Conservation (phyloP, 768 basidiomycete species). For the Botryobasidium botryosum region DNA sequence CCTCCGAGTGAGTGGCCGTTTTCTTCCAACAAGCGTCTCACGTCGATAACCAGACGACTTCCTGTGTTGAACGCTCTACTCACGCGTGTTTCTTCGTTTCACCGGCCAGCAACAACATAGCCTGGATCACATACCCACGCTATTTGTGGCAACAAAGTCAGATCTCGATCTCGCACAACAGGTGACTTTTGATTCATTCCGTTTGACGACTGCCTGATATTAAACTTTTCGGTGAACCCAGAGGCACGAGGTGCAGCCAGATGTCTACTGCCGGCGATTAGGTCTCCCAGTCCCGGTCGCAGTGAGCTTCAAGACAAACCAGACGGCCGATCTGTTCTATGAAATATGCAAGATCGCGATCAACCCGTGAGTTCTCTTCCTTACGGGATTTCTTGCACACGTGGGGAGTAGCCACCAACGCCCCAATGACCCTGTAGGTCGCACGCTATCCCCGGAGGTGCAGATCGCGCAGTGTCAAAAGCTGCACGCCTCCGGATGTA, state of each 20-base stretch:
- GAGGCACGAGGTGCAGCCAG: conserved; percentile 97
- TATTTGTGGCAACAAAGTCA: conserved; percentile 98
- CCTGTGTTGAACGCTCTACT: neutral
- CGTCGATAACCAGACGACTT: neutral
- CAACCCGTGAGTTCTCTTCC: conserved; percentile 49
- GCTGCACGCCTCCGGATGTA: conserved; percentile 54
- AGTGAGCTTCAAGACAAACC: conserved; percentile 75
- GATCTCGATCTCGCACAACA: conserved; percentile 94
- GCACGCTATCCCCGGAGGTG: conserved; percentile 65
- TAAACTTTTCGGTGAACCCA: conserved; percentile 19
- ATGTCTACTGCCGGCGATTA: conserved; percentile 83
- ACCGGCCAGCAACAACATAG: conserved; percentile 78
- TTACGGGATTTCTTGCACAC: neutral
- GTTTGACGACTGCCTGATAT: neutral
- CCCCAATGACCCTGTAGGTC: conserved; percentile 24
- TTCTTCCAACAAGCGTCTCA: neutral
- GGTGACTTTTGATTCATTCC: conserved; percentile 26
- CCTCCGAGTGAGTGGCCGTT: conserved; percentile 47
- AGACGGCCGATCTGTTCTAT: conserved; percentile 76
- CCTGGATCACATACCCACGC: conserved; percentile 82
- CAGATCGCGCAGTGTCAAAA: conserved; percentile 56
- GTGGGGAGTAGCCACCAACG: conserved; percentile 15
- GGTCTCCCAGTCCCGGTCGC: conserved; percentile 88
- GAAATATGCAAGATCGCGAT: conserved; percentile 70
- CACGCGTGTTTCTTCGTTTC: neutral